Base-by-base conservation (phyloP, 495 filamentous ascomycete species). In the Talaromyces trachyspermus region DNA sequence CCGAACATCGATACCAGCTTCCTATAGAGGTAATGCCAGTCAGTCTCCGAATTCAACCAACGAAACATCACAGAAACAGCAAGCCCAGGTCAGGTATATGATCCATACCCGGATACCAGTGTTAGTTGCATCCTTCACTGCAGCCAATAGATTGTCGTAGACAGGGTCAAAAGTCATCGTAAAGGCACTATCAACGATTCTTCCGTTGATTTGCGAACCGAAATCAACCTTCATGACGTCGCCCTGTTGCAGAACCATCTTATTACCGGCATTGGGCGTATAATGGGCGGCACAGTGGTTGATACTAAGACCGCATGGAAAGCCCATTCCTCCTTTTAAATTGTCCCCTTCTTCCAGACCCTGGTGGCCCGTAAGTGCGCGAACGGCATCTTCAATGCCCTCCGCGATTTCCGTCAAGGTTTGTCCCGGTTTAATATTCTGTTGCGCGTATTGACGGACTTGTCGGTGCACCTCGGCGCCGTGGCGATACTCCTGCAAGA, bases 151-250 rank as follows among this genome's bases (percentile, higher is more conserved):
- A 50, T 84, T 84, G 58, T 95, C 88, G 60, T 94, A 95, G 43
- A 81, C 79, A 0, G 82, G 86, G 58, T 95, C 84, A 54, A 89
- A 92, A 14, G 88, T 72, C 74, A 95, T 76, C 10, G 89, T 95
- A 62, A 95, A 95, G 4, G 89, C 89, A 63, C 85, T 89, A 67
- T 95, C 89, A 20, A 95, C 86, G 58, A 95, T 95, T 45, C 84
- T 76, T 7, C 89, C 89, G 58, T 89, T 92, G 56, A 95, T 77
- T 53, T 95, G 89, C 7, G 91, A 86, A 29, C 89, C 89, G 49
- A 95, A 88, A 62, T 95, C 89, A 35, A 95, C 85, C 62, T 89
- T 95, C 84, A 95, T 83, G 24, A 95, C 88, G 65, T 95, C 88
- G 39, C 81, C 80, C 44, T 92, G 66, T 57, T 87, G 74, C 48